A percentile compares a stretch with the other conserved stretches of the same genome.
These are phyloP conservation scores for Papilionanthe hybrid DNA, from an alignment of 116 monocot species.

Conservation along the genomic window DNA sequence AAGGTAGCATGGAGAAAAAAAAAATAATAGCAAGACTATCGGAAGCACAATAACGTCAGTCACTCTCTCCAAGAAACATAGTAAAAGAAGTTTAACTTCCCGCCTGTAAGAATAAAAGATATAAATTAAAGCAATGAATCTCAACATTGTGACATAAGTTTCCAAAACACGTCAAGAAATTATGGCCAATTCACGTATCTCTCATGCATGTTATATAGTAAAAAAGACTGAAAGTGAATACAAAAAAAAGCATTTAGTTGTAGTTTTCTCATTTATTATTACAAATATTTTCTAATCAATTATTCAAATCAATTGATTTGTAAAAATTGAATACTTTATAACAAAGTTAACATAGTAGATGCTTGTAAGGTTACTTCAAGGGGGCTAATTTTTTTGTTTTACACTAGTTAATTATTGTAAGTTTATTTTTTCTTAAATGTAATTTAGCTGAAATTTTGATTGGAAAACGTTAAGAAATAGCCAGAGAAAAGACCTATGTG, in stretches of 20 bases:
- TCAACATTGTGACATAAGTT: no score
- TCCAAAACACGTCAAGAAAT: no score
- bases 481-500: slow-evolving; percentile 35
- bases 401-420: background rate
- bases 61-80: no score
- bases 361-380: background rate
- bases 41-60: no score
- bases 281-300: no score
- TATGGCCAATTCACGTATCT: background rate
- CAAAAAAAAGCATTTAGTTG: background rate
- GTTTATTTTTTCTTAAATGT: background rate
- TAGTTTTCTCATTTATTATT: background rate
- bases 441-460: background rate
- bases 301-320: background rate
- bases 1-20: no score
- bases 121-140: no score
- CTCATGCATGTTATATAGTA: background rate
- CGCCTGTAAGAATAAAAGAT: no score
- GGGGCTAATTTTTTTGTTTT: background rate
- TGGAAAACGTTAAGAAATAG: background rate
- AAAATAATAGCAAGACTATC: no score
- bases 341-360: background rate
- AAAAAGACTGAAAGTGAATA: background rate
- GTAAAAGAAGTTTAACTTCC: no score
- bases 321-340: background rate